Conservation (phyloP, 176 grass and related monocot genomes). For the Bonia amplexicaulis region DNA sequence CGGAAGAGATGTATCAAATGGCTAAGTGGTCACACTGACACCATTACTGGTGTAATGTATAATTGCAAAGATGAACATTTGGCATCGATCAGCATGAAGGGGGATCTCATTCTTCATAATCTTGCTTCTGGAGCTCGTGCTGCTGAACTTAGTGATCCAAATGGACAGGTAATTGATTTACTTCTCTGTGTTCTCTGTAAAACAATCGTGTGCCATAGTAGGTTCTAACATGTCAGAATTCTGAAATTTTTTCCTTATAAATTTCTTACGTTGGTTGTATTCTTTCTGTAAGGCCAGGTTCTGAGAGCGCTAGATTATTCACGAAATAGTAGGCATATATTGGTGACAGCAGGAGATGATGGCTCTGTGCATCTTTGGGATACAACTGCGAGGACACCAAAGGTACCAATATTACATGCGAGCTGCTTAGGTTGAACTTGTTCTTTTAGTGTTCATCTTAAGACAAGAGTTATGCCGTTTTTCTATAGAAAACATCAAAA, state of each 20-base stretch:
- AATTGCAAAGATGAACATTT: constrained; percentile 97
- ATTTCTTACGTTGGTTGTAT: constrained; percentile 22
- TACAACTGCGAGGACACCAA: constrained; percentile 81
- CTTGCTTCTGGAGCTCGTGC: constrained; percentile 92
- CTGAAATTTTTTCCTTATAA: neutral
- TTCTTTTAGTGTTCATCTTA: constrained; percentile 12
- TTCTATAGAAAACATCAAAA: constrained; percentile 1
- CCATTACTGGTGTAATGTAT: constrained; percentile 94
- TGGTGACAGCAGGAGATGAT: constrained; percentile 91
- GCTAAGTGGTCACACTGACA: constrained; percentile 85
- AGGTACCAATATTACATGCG: constrained; percentile 46
- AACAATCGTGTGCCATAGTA: neutral
- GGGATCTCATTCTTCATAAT: constrained; percentile 99
- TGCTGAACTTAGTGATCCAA: constrained; percentile 94
- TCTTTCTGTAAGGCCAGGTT: constrained; percentile 62
- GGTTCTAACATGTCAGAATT: constrained; percentile 10
- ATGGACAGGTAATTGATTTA: constrained; percentile 69
- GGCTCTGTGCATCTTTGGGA: constrained; percentile 99
- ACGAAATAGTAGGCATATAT: constrained; percentile 75
- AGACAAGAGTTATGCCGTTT: neutral
- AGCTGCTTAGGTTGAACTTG: constrained; percentile 5
- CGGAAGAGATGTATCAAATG: constrained; percentile 95
- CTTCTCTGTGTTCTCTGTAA: constrained; percentile 7
- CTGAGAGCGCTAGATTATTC: constrained; percentile 98
- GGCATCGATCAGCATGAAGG: constrained; percentile 90